phyloP scores from a whole-genome alignment of 306 rosid species.

The Cicer chorassanicum region DNA sequence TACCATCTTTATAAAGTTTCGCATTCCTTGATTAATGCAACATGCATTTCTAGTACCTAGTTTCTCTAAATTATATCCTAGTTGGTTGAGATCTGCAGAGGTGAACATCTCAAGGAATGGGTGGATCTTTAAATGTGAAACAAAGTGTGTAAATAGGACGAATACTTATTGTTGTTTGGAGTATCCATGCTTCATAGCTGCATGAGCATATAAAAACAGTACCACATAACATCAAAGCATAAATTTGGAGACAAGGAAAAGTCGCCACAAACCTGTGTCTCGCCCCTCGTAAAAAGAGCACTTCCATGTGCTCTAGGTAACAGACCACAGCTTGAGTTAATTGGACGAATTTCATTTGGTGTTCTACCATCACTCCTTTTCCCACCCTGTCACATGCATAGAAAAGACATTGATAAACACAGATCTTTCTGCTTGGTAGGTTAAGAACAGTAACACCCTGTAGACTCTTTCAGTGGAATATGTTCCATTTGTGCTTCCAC shows the following conservation, averaged over 20 bases:
- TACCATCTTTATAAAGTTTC: constrained; percentile 13
- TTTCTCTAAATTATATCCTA: constrained; percentile 17
- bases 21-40: constrained; percentile 22
- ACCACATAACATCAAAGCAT: constrained; percentile 29
- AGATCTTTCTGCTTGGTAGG: constrained; percentile 23
- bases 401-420: constrained; percentile 34
- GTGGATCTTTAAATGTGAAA: constrained; percentile 5
- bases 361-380: constrained; percentile 94
- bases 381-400: constrained; percentile 67
- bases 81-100: neutral
- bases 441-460: neutral
- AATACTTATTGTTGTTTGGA: constrained; percentile 3
- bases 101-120: constrained; percentile 14
- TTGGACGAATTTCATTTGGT: constrained; percentile 77
- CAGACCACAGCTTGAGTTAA: constrained; percentile 80
- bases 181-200: neutral
- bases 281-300: constrained; percentile 96
- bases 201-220: constrained; percentile 34
- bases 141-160: constrained; percentile 4
- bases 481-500: constrained; percentile 23
- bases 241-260: constrained; percentile 37
- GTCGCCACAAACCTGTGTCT: constrained; percentile 78
- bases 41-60: constrained; percentile 1
- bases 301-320: constrained; percentile 99
- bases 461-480: neutral